phyloP scores from a whole-genome alignment of 208 protist genomes.

The Herpetomonas samuelpessoai region DNA sequence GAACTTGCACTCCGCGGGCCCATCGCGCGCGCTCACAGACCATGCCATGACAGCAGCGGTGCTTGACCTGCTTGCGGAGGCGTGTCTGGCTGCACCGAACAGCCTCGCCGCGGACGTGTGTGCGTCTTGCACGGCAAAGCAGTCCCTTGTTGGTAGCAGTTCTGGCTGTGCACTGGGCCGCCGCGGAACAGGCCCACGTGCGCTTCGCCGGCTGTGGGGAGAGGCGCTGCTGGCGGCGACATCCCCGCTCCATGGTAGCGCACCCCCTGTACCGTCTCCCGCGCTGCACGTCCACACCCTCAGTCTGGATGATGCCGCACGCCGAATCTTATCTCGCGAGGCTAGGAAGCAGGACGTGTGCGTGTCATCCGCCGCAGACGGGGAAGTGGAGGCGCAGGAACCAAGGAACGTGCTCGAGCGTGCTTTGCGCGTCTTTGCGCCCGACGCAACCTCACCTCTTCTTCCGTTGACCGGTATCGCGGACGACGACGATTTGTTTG shows the following conservation, averaged over 20 bases:
- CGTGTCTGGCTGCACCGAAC: constrained; percentile 27
- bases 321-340: too few relatives aligned
- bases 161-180: too few relatives aligned
- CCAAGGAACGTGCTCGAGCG: not conserved
- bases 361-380: too few relatives aligned
- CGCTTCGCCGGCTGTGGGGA: constrained; percentile 30
- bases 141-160: too few relatives aligned
- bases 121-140: too few relatives aligned
- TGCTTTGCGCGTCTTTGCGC: constrained; percentile 10
- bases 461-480: too few relatives aligned
- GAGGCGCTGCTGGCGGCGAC: constrained; percentile 12
- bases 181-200: too few relatives aligned
- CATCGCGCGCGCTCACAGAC: not conserved
- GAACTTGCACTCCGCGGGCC: too few relatives aligned
- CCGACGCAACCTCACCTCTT: too few relatives aligned
- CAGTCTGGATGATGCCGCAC: not conserved
- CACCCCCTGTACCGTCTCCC: not conserved
- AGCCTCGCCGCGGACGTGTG: constrained; percentile 23
- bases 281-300: constrained; percentile 30
- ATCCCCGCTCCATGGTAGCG: not conserved
- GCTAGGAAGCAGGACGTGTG: too few relatives aligned
- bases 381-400: not conserved
- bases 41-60: constrained; percentile 18
- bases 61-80: constrained; percentile 29
- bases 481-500: too few relatives aligned